Evolutionary conservation across 2,329 filamentous ascomycete genomes (phyloP).

Genomic region (Xylariaceae sp.): DNA sequence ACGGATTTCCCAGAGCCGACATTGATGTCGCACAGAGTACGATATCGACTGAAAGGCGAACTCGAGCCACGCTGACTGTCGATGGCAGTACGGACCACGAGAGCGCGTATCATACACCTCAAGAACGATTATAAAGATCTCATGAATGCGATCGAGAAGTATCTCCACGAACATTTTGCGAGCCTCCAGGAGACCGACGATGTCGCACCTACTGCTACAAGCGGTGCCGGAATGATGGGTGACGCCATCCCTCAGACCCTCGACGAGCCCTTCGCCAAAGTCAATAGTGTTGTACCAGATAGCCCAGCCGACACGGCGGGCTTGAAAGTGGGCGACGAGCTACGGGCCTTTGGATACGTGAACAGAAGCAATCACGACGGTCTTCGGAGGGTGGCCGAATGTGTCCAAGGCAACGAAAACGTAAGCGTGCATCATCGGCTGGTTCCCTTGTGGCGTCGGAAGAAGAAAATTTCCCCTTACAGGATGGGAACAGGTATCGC

Average conservation of each 20-base stretch:
- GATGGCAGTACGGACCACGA: slow-evolving; percentile 74
- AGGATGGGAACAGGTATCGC: not conserved
- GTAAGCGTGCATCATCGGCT: too few relatives aligned
- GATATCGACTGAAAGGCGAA: slow-evolving; percentile 14
- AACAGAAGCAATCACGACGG: slow-evolving; percentile 80
- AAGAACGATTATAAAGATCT: slow-evolving; percentile 90
- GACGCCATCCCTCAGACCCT: slow-evolving; percentile 28
- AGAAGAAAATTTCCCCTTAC: too few relatives aligned
- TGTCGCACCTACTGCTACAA: slow-evolving; percentile 18
- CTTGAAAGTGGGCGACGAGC: slow-evolving; percentile 69
- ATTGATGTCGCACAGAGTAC: slow-evolving; percentile 91
- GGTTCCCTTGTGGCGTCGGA: too few relatives aligned
- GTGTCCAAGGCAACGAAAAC: slow-evolving; percentile 82
- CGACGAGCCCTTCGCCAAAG: slow-evolving; percentile 68
- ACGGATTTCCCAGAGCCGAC: slow-evolving; percentile 88
- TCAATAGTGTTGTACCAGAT: slow-evolving; percentile 70
- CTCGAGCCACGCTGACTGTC: slow-evolving; percentile 13
- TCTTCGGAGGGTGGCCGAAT: slow-evolving; percentile 78
- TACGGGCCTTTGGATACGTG: slow-evolving; percentile 78
- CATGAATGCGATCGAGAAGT: slow-evolving; percentile 76
- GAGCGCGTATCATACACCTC: slow-evolving; percentile 79
- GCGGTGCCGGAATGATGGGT: slow-evolving; percentile 19
- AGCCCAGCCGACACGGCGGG: slow-evolving; percentile 83
- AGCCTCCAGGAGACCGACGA: slow-evolving; percentile 48
- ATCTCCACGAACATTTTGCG: slow-evolving; percentile 88